phyloP scores from a whole-genome alignment of 2,329 filamentous ascomycete species.

The Talaromyces islandicus region DNA sequence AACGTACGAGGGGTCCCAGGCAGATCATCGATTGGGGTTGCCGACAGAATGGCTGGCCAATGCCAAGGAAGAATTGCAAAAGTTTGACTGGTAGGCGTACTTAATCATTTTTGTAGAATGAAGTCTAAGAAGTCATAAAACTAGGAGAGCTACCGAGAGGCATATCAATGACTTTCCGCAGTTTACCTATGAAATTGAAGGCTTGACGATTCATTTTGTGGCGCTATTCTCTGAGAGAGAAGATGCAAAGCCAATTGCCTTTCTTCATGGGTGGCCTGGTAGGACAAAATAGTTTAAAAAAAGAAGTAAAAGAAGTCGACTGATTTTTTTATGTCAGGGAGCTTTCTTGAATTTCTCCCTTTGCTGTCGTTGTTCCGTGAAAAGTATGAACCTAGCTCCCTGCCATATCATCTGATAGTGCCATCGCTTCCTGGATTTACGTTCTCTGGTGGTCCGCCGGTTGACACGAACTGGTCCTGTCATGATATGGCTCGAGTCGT shows the following conservation, averaged over 20 bases:
- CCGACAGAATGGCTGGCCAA: conserved; percentile 42
- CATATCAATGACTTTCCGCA: conserved; percentile 48
- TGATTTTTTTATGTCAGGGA: conserved; percentile 12
- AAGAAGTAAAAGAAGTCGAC: not conserved
- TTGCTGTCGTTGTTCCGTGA: conserved; percentile 42
- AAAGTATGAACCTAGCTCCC: conserved; percentile 44
- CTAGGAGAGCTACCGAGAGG: conserved; percentile 29
- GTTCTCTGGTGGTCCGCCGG: conserved; percentile 44
- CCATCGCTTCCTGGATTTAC: conserved; percentile 52
- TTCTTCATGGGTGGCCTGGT: conserved; percentile 54
- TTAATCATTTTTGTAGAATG: conserved; percentile 10
- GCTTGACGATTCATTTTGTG: conserved; percentile 47
- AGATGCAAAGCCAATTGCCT: conserved; percentile 46
- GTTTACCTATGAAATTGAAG: conserved; percentile 33
- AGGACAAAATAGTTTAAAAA: no score
- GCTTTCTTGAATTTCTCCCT: conserved; percentile 51
- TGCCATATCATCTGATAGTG: conserved; percentile 54
- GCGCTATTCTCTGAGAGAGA: conserved; percentile 48
- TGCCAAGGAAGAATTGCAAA: conserved; percentile 40
- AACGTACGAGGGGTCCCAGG: conserved; percentile 45
- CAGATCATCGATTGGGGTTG: conserved; percentile 41
- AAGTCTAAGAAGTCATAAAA: not conserved
- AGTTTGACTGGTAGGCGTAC: conserved; percentile 43
- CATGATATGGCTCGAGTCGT: conserved; percentile 40
- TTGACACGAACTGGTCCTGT: conserved; percentile 38